Percentiles rank a stretch among this genome's conserved stretches.
Conservation (phyloP, 2,329 filamentous ascomycete genomes). For the Fusarium pilosicola region DNA sequence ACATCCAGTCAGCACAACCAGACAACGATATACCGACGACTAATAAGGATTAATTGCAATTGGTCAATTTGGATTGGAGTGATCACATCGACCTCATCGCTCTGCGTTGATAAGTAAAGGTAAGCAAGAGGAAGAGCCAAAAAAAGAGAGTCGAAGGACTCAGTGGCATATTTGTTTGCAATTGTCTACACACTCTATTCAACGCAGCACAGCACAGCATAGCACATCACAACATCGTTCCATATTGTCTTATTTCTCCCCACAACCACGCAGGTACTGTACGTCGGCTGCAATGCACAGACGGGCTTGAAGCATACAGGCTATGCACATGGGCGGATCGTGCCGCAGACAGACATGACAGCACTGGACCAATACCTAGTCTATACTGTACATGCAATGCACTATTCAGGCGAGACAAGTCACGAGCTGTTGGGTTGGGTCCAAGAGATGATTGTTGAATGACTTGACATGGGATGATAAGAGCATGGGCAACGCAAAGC, state of each 20-base stretch:
- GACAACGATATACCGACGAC: constrained; percentile 27
- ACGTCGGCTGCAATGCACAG: constrained; percentile 18
- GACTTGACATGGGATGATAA: constrained; percentile 4
- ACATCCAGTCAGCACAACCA: constrained; percentile 13
- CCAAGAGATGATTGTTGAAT: background rate
- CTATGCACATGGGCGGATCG: constrained; percentile 26
- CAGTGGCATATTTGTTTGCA: constrained; percentile 25
- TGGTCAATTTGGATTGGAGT: constrained; percentile 5
- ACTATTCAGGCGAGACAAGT: constrained; percentile 29
- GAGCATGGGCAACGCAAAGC: background rate
- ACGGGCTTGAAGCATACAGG: constrained; percentile 11
- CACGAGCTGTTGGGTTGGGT: background rate
- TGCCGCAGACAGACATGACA: constrained; percentile 11
- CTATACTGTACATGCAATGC: background rate
- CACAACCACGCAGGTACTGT: constrained; percentile 31
- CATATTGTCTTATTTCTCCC: constrained; percentile 13
- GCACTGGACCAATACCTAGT: background rate
- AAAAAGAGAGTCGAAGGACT: constrained; percentile 1
- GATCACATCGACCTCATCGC: background rate
- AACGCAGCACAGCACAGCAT: background rate
- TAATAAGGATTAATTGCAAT: background rate
- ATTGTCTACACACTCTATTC: background rate
- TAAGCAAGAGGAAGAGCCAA: constrained; percentile 24
- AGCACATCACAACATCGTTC: constrained; percentile 1
- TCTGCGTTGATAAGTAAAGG: constrained; percentile 6